Evolutionary conservation across 768 basidiomycete genomes (phyloP), one percentile per base, ranked within the genome.

Genomic region (Russula abietina): DNA sequence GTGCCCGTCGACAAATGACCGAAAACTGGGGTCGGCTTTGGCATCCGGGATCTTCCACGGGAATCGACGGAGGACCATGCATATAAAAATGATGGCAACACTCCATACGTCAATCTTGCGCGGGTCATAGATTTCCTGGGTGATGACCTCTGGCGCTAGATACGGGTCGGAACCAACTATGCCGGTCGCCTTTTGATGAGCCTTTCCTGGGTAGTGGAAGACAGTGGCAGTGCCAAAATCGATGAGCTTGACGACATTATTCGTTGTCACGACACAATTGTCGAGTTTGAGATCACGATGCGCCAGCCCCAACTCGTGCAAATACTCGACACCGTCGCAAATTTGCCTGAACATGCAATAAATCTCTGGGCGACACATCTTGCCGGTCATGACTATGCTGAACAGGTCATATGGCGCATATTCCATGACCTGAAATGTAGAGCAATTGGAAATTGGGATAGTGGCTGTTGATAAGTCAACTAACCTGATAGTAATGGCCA

Each of bases 221-320:
- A 99, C 95, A 66, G 94, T 94, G n/a, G 97, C 97, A 5, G 97
- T 99, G 57, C 97, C 97, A 76, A 99, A 99, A 76, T 99, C 97
- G 76, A 99, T 99, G 68, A 99, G 83, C 74, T 99, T 99, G 79
- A 99, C 92, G 68, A 97, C 83, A 71, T 98, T 93, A 71, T 88
- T 81, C 3, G 79, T 79, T n/a, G 91, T 96, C 92, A 99, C 97
- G 78, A 99, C 97, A 74, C 97, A 98, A 74, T 99, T 99, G 79
- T 99, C 97, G 64, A 99, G 89, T 75, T 99, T 99, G 76, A 99
- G 85, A 75, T 99, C 97, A 50, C 97, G 91, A 72, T 99, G 97
- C 6, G 97, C 97, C 55, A 98, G 87, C 30, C 97, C 97, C 79
- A 98, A 87, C 67, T 91, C 89, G 75, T 99, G 97, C 54, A 99